Base-by-base conservation (phyloP, 257 asterid species). In the Penstemon davidsonii region DNA sequence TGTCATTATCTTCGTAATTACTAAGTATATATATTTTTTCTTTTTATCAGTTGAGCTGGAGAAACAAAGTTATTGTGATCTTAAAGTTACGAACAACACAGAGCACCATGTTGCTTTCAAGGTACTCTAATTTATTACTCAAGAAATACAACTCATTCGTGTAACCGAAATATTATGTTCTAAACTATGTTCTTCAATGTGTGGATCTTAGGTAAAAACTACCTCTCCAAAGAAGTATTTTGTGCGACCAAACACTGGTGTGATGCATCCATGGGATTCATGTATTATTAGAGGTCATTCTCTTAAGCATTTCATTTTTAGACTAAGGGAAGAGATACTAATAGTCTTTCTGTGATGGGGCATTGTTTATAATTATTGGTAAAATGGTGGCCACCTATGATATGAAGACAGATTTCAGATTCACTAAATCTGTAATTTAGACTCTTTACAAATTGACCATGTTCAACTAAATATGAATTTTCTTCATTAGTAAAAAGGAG, bases 191-290 rank as follows among this genome's bases (percentile, higher is more conserved):
- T 8, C 11, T 15, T 62, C 11, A 7, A 41, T 47, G 25, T 33
- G 8, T 33, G 11, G 5, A 18, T 45, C 45, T 47, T 39, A 91
- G 97, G 95, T 91, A 68, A 91, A 91, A 81, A 91, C 96, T 51
- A 91, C 97, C 33, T 86, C 97, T 39, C 96, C 97, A 4, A 86
- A 85, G 84, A 91, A 88, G 79, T 91, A 88, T 67, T 91, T 82
- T 76, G 97, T 91, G 61, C 83, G 96, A 50, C 97, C 97, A 60
- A 86, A 91, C 81, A 77, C 86, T 3, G 96, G 93, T 33, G 85
- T 91, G 4, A 72, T 91, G 66, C 81, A 75, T 64, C 96, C 97
- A 6, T 80, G 86, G 91, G 97, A 82, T 74, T 79, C 88, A 9
- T 82, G 86, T 72, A 58, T 84, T 70, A 85, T 88, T 66, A 83